Evolutionary conservation across 2,329 filamentous ascomycete genomes (phyloP).

Genomic region (Fusarium albosuccineum): DNA sequence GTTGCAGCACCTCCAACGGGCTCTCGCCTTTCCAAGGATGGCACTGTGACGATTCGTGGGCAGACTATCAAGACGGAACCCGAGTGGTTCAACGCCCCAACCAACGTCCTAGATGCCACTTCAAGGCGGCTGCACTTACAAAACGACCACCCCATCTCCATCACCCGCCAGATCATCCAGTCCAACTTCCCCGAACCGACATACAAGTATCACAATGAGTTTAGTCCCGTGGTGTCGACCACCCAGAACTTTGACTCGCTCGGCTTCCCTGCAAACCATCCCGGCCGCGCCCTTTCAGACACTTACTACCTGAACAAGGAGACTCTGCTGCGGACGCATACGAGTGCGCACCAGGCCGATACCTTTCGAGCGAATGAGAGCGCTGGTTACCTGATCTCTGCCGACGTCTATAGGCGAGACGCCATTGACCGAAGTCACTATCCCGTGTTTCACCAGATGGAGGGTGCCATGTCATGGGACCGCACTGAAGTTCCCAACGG

Average conservation of each 20-base stretch:
- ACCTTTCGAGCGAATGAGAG: constrained; percentile 79
- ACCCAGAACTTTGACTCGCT: constrained; percentile 97
- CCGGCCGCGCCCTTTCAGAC: constrained; percentile 87
- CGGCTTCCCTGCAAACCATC: constrained; percentile 88
- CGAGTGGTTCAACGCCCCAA: constrained; percentile 85
- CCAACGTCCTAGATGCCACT: constrained; percentile 80
- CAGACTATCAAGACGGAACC: constrained; percentile 70
- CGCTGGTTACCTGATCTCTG: constrained; percentile 88
- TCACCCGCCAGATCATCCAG: constrained; percentile 93
- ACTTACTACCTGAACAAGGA: constrained; percentile 94
- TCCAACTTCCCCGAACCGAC: constrained; percentile 81
- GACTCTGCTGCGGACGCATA: constrained; percentile 92
- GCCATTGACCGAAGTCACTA: constrained; percentile 96
- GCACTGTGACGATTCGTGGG: constrained; percentile 69
- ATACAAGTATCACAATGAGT: constrained; percentile 82
- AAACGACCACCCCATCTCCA: constrained; percentile 87
- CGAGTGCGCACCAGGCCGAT: constrained; percentile 91
- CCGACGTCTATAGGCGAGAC: constrained; percentile 95
- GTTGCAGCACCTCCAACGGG: constrained; percentile 40
- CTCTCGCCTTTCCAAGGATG: constrained; percentile 42
- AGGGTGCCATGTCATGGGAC: constrained; percentile 92
- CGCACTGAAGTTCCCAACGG: constrained; percentile 69
- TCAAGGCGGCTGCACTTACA: constrained; percentile 89
- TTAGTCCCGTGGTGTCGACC: constrained; percentile 87
- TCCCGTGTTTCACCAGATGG: constrained; percentile 98